Evolutionary conservation across 1,284 basidiomycete species (phyloP).

Genomic region (Peniophora sp.): DNA sequence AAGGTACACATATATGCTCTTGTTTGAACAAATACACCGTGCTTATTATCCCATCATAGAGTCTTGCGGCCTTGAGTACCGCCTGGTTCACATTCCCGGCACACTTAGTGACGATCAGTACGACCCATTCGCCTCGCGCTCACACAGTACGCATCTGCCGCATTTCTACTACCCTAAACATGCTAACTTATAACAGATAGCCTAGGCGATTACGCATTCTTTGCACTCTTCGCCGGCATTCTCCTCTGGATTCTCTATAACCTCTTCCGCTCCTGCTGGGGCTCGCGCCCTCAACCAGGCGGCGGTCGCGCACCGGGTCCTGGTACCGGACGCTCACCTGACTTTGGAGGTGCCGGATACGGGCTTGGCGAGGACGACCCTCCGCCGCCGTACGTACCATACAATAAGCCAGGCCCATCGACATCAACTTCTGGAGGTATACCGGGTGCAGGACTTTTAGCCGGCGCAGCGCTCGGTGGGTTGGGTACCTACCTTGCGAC

Average conservation of each 20-base stretch:
- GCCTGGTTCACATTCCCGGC: constrained; percentile 58
- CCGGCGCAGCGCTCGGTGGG: constrained; percentile 65
- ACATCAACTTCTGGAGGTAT: constrained; percentile 19
- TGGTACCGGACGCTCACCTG: constrained; percentile 18
- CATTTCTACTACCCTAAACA: no score
- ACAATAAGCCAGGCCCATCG: constrained; percentile 16
- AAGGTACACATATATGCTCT: no score
- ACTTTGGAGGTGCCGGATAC: constrained; percentile 44
- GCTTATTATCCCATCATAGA: constrained; percentile 35
- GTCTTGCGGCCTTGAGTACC: constrained; percentile 78
- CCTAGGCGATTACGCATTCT: constrained; percentile 27
- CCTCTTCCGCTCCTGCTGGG: constrained; percentile 46
- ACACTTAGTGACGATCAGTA: constrained; percentile 29
- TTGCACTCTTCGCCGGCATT: constrained; percentile 45
- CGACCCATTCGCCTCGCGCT: constrained; percentile 11
- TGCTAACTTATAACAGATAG: no score
- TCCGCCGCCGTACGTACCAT: constrained; percentile 72
- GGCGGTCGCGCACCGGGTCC: constrained; percentile 20
- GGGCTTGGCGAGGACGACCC: constrained; percentile 29
- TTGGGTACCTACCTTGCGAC: constrained; percentile 53
- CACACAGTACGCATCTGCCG: neutral
- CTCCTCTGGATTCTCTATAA: constrained; percentile 50
- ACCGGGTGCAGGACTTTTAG: constrained; percentile 70
- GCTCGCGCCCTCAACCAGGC: constrained; percentile 15
- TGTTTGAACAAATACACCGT: no score